Evolutionary conservation across 495 filamentous ascomycete species (phyloP), one percentile per base, ranked within the genome.

Genomic region (Aspergillus incahuasiensis): DNA sequence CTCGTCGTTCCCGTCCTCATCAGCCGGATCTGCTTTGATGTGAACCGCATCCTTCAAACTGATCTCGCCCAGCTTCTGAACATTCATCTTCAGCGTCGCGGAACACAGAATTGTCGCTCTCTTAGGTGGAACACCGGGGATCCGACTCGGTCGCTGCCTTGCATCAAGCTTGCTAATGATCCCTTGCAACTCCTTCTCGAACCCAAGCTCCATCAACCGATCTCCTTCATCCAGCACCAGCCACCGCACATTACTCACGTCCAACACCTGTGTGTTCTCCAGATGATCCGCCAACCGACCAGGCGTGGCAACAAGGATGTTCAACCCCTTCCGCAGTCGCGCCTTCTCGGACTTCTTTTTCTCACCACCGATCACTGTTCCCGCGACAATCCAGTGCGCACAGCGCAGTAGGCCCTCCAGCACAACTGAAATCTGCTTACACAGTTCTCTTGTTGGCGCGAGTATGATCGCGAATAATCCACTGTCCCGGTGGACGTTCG

Each of bases 271-370:
- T 2, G 94, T 98, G 56, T 95, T 90, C 48, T 95, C 87, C 18
- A 98, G 64, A 69, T 98, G 94, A 74, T 97, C 94, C 1, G 82
- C 85, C 51, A 98, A 74, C 18, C 94, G 82, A 53, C 94, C 94
- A 1, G 94, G 94, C 0, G 94, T 98, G 28, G 94, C 94, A 13
- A 98, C 88, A 21, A 98, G 77, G 48, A 97, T 95, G 71, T 97
- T 97, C 57, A 96, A 74, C 1, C 94, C 94, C 67, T 97, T 97
- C 58, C 94, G 76, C 58, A 98, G 65, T 42, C 95, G 77, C 24
- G 94, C 90, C 68, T 98, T 98, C 67, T 98, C 94, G 1, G 89
- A 91, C 63, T 97, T 92, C 69, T 97, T 97, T 71, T 92, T 97
- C 72, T 97, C 92, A 20, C 94, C 94, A 67, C 94, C 94, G 59